Conservation (phyloP, 352 stramenopile genomes). For the Pythium dissimile region DNA sequence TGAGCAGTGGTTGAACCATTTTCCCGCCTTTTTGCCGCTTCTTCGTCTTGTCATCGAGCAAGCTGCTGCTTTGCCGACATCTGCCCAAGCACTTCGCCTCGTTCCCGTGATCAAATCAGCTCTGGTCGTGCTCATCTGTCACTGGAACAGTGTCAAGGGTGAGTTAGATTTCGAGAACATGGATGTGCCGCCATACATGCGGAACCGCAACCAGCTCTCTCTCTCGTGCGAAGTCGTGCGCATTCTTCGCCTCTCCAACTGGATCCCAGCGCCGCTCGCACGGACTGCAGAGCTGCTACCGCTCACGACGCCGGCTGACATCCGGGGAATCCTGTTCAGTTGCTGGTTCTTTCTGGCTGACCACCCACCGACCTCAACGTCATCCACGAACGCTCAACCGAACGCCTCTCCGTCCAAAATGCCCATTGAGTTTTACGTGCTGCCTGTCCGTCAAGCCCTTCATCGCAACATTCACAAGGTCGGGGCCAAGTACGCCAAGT, state of each 20-base stretch:
- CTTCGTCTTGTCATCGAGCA: constrained; percentile 42
- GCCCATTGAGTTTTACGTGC: constrained; percentile 73
- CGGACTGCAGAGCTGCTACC: constrained; percentile 60
- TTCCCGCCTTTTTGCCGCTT: constrained; percentile 65
- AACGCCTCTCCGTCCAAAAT: constrained; percentile 27
- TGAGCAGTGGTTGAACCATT: constrained; percentile 85
- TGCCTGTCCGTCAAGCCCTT: constrained; percentile 70
- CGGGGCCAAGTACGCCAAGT: constrained; percentile 67
- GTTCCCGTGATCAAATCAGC: constrained; percentile 75
- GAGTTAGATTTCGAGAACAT: constrained; percentile 59
- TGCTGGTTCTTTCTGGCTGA: constrained; percentile 84
- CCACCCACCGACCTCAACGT: constrained; percentile 38
- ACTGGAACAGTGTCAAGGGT: constrained; percentile 85
- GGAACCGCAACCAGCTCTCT: constrained; percentile 64
- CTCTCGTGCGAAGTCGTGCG: constrained; percentile 64
- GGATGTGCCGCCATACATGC: constrained; percentile 79
- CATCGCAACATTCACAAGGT: constrained; percentile 76
- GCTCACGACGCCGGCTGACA: constrained; percentile 60
- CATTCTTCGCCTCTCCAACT: constrained; percentile 51
- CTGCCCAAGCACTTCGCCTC: constrained; percentile 46
- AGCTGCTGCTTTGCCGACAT: constrained; percentile 28
- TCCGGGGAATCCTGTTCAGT: constrained; percentile 75
- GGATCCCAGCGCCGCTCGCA: constrained; percentile 54
- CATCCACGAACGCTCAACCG: constrained; percentile 15
- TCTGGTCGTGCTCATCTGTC: constrained; percentile 66